Base-by-base conservation (phyloP, 2,329 filamentous ascomycete species). In the Helicocarpus griseus region DNA sequence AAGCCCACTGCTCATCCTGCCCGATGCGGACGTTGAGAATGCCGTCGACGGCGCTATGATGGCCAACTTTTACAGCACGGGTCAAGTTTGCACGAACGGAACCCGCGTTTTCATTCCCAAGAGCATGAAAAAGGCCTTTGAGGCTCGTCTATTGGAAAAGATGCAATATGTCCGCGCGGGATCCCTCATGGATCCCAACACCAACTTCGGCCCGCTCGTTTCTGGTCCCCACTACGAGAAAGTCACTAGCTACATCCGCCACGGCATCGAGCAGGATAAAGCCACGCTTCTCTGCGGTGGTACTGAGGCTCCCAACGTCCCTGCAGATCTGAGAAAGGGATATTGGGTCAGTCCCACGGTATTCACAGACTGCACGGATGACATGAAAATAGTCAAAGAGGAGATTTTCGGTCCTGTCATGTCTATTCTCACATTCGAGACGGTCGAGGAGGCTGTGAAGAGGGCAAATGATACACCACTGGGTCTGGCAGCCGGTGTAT, bases 1-100 rank as follows among this genome's bases (percentile, higher is more conserved):
- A 72, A 89, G 84, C 54, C 87, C 89, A 0, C 75, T 89, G 39
- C 74, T 95, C 48, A 77, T 95, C 44, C 80, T 95, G 1, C 86
- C 87, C 1, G 89, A 94, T 62, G 86, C 86, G 14, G 81, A 88
- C 48, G 68, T 91, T 19, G 83, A 87, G 43, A 80, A 81, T 61
- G 89, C 89, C n/a, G 89, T 88, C 31, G 85, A 95, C 62, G 86
- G 87, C 28, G 89, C 88, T 56, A 90, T 95, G 85, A 88, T 94
- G 76, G 89, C 89, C 60, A 95, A 95, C 69, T 95, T 95, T 73
- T 95, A 87, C 76, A 89, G 85, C 58, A 87, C 86, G 0, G 89
- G 89, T 28, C 89, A 95, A 69, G 89, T 95, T 48, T 95, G 89
- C 77, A 95, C 89, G 48, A 95, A 95, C 66, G 89, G 89, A 47